Conservation (phyloP, 2,329 filamentous ascomycete genomes). For the Ceratocystis destructans region DNA sequence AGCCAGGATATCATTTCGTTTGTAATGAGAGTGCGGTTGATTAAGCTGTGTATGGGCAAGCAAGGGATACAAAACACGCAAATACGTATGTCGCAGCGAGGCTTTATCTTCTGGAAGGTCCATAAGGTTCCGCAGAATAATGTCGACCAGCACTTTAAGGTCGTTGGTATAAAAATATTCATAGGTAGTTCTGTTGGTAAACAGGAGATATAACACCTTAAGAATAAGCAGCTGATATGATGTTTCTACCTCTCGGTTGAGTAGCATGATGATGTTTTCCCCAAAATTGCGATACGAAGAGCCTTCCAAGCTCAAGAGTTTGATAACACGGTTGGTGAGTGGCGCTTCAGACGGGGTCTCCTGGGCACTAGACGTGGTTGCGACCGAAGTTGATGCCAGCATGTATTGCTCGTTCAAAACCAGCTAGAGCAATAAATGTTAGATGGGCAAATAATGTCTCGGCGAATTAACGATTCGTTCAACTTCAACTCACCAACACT, state of each 20-base stretch:
- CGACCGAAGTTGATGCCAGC: conserved; percentile 51
- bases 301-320: conserved; percentile 70
- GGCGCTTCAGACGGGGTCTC: conserved; percentile 32
- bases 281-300: conserved; percentile 83
- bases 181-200: conserved; percentile 79
- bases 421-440: conserved; percentile 40
- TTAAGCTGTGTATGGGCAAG: conserved; percentile 83
- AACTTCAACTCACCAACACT: conserved; percentile 52
- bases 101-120: conserved; percentile 76
- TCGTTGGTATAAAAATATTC: conserved; percentile 99
- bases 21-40: conserved; percentile 70
- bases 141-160: conserved; percentile 81
- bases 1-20: conserved; percentile 67
- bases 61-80: conserved; percentile 81
- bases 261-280: conserved; percentile 86
- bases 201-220: conserved; percentile 87
- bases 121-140: conserved; percentile 91
- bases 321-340: conserved; percentile 86
- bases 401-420: conserved; percentile 98
- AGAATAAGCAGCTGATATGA: conserved; percentile 91
- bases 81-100: conserved; percentile 77
- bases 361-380: conserved; percentile 24
- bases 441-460: neutral
- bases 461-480: neutral
- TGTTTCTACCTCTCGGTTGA: conserved; percentile 91